A percentile compares a stretch with the other conserved stretches of the same genome.
These are phyloP conservation scores for Cladophialophora exuberans DNA, from an alignment of 2,329 filamentous ascomycete genomes.

Conservation along the genomic window DNA sequence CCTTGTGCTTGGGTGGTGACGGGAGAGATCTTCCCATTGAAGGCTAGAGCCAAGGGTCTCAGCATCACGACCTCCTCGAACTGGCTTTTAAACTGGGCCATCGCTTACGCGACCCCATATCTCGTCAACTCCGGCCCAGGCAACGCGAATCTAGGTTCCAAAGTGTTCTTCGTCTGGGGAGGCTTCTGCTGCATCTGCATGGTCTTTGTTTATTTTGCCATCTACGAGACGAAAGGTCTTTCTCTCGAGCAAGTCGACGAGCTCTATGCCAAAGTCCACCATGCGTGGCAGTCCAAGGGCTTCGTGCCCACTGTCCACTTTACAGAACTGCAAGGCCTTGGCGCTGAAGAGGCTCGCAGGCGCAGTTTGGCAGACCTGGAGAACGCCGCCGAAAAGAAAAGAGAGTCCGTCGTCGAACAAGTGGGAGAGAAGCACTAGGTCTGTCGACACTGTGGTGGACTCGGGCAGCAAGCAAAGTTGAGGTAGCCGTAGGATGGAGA, in stretches of 20 bases:
- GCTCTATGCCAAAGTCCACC: too few relatives aligned
- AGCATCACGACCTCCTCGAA: constrained; percentile 40
- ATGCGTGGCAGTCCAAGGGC: too few relatives aligned
- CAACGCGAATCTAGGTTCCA: constrained; percentile 41
- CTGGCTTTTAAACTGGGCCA: constrained; percentile 41
- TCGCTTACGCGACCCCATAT: constrained; percentile 38
- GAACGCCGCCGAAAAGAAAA: too few relatives aligned
- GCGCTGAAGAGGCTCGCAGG: too few relatives aligned
- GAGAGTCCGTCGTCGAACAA: too few relatives aligned
- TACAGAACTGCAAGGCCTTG: too few relatives aligned
- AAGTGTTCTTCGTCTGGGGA: constrained; percentile 81
- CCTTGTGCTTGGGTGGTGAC: constrained; percentile 56
- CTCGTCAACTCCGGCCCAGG: constrained; percentile 22
- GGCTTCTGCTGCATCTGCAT: constrained; percentile 42
- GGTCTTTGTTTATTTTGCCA: constrained; percentile 35
- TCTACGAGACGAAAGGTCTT: constrained; percentile 39
- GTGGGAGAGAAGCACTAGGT: too few relatives aligned
- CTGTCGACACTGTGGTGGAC: too few relatives aligned
- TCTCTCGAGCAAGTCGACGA: constrained; percentile 39
- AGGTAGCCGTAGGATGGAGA: too few relatives aligned
- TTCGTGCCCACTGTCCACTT: too few relatives aligned
- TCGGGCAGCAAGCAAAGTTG: too few relatives aligned
- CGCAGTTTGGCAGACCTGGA: too few relatives aligned
- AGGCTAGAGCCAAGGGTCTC: constrained; percentile 41
- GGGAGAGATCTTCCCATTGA: constrained; percentile 47